phyloP scores from a whole-genome alignment of 805 yeast species.

The Metschnikowia borealis region DNA sequence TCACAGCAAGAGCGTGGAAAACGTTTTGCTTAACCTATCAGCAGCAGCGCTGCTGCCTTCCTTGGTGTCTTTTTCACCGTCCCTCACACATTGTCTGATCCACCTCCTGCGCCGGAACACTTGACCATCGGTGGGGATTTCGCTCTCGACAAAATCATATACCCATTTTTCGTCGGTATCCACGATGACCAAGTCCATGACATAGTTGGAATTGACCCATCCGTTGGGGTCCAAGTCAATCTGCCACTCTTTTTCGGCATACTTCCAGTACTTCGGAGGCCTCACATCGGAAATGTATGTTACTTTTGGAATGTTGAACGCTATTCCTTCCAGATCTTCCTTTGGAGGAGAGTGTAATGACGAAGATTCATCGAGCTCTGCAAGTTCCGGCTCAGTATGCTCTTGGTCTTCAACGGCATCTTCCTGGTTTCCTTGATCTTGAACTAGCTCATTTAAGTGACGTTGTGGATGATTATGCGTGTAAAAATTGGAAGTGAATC shows the following conservation, averaged over 20 bases:
- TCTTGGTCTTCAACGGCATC: neutral
- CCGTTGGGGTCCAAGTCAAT: slow-evolving; percentile 58
- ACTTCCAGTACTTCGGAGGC: slow-evolving; percentile 62
- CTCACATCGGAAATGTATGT: slow-evolving; percentile 35
- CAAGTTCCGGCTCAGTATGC: neutral
- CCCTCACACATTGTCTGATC: slow-evolving; percentile 43
- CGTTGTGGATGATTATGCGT: slow-evolving; percentile 40
- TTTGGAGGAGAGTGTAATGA: neutral
- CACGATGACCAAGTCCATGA: slow-evolving; percentile 50
- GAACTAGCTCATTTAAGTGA: slow-evolving; percentile 8
- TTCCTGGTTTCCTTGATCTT: slow-evolving; percentile 2
- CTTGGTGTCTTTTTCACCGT: slow-evolving; percentile 4
- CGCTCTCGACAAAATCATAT: slow-evolving; percentile 49
- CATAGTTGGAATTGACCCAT: slow-evolving; percentile 57
- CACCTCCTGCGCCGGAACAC: slow-evolving; percentile 61
- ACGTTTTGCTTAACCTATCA: slow-evolving; percentile 13
- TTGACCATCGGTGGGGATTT: slow-evolving; percentile 28
- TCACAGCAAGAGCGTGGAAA: slow-evolving; percentile 12
- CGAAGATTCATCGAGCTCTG: neutral
- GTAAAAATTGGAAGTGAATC: slow-evolving; percentile 53
- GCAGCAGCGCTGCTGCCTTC: slow-evolving; percentile 7
- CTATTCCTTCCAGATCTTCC: slow-evolving; percentile 5
- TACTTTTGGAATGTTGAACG: slow-evolving; percentile 8
- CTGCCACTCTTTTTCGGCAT: slow-evolving; percentile 51
- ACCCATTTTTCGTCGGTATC: slow-evolving; percentile 85